Conservation (phyloP, 495 filamentous ascomycete species). For the Penicillium ucsense region DNA sequence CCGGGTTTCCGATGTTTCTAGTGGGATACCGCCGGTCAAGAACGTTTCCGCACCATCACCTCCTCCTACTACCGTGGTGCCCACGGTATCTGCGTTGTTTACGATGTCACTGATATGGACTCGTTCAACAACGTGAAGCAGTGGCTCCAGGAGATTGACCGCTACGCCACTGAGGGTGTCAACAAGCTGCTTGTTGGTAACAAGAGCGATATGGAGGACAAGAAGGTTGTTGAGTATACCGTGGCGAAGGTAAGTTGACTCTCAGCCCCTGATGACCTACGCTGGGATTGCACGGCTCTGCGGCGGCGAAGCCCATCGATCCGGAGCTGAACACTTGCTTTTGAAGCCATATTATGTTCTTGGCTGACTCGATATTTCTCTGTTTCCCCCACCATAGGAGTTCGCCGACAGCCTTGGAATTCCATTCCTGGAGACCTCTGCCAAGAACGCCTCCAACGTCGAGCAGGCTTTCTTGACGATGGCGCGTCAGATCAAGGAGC, state of each 20-base stretch:
- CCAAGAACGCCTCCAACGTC: slow-evolving; percentile 98
- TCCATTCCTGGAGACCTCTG: slow-evolving; percentile 98
- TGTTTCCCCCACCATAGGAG: slow-evolving; percentile 50
- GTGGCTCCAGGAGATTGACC: slow-evolving; percentile 99
- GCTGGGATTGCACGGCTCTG: too few species aligned
- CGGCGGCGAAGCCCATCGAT: too few species aligned
- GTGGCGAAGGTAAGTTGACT: slow-evolving; percentile 76
- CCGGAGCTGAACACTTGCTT: too few species aligned
- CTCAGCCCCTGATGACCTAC: neutral
- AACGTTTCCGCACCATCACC: slow-evolving; percentile 98
- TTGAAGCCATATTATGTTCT: neutral
- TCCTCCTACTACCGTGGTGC: slow-evolving; percentile 98
- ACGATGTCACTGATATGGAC: slow-evolving; percentile 99
- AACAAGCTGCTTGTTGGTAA: slow-evolving; percentile 99
- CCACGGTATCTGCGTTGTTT: slow-evolving; percentile 98
- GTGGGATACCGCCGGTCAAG: slow-evolving; percentile 99
- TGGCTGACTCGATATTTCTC: neutral
- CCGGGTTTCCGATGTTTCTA: slow-evolving; percentile 24
- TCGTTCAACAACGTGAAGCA: slow-evolving; percentile 99
- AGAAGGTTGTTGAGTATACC: slow-evolving; percentile 99
- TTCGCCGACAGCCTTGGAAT: slow-evolving; percentile 98
- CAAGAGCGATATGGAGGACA: slow-evolving; percentile 99
- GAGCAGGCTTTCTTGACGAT: slow-evolving; percentile 99
- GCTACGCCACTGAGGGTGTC: slow-evolving; percentile 96
- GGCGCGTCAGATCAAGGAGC: slow-evolving; percentile 99